These are phyloP conservation scores for Pyricularia pennisetigena DNA, from an alignment of 2,329 filamentous ascomycete genomes.

Conservation along the genomic window DNA sequence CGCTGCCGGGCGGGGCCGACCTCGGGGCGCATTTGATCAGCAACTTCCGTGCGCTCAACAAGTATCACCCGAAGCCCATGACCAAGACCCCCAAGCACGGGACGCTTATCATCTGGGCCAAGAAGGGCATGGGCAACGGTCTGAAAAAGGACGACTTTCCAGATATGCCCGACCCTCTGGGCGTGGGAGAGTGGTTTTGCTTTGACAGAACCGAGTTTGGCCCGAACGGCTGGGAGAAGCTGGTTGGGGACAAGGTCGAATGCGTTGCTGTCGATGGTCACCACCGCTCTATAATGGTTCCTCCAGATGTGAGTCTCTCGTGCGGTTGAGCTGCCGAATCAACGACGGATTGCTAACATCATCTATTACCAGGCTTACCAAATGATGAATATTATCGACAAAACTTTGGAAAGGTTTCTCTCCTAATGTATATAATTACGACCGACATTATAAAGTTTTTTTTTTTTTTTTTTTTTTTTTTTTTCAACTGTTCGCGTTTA, in stretches of 20 bases:
- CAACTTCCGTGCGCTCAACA: neutral
- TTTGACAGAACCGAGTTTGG: neutral
- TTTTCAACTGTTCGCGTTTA: too few relatives aligned
- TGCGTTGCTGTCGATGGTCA: neutral
- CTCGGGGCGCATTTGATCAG: neutral
- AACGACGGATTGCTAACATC: neutral
- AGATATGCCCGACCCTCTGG: neutral
- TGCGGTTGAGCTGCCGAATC: neutral
- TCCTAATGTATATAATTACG: neutral
- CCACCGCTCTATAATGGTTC: neutral
- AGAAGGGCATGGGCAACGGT: neutral
- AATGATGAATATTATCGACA: neutral
- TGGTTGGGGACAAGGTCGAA: neutral
- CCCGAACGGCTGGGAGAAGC: conserved; percentile 1
- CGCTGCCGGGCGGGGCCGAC: neutral
- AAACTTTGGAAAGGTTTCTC: neutral
- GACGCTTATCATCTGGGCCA: neutral
- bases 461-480: too few relatives aligned
- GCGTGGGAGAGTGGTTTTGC: neutral
- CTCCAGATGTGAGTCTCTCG: neutral
- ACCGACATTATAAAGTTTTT: too few relatives aligned
- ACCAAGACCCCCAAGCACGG: neutral
- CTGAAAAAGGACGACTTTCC: neutral
- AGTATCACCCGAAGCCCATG: neutral
- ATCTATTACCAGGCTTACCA: neutral